Conservation (phyloP, 1,284 basidiomycete genomes). For the Afroboletus lepidellus region DNA sequence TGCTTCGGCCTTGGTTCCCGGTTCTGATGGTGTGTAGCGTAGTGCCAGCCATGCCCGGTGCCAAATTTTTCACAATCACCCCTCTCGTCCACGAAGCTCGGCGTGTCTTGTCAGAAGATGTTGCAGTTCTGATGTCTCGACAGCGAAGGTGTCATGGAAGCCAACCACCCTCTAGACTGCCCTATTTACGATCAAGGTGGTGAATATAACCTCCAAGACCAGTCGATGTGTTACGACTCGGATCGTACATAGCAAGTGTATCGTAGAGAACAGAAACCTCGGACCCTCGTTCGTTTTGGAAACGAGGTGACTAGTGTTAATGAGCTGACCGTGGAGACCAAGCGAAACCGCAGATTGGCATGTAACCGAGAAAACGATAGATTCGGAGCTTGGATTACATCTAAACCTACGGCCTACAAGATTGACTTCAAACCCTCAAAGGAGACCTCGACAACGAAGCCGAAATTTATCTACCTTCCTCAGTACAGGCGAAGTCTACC, state of each 20-base stretch:
- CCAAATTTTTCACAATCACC: slow-evolving; percentile 95
- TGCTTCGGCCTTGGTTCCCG: slow-evolving; percentile 30
- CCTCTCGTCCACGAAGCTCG: slow-evolving; percentile 94
- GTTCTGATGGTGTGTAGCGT: slow-evolving; percentile 53
- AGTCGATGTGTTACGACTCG: slow-evolving; percentile 98
- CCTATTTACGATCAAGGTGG: slow-evolving; percentile 98
- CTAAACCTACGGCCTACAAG: slow-evolving; percentile 94
- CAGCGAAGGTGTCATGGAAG: slow-evolving; percentile 97
- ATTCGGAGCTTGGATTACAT: slow-evolving; percentile 93
- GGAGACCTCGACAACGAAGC: slow-evolving; percentile 70
- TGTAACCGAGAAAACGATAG: slow-evolving; percentile 98
- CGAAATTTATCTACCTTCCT: slow-evolving; percentile 98
- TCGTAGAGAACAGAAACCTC: slow-evolving; percentile 97
- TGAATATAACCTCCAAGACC: slow-evolving; percentile 99
- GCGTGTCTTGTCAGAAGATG: slow-evolving; percentile 38
- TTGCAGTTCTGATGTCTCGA: slow-evolving; percentile 17
- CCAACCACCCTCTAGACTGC: slow-evolving; percentile 98
- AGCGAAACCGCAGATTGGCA: slow-evolving; percentile 99
- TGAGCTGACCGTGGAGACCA: slow-evolving; percentile 95
- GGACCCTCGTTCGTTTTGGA: slow-evolving; percentile 95
- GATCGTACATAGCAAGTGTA: slow-evolving; percentile 97
- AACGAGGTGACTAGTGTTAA: slow-evolving; percentile 99
- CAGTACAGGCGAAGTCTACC: slow-evolving; percentile 93
- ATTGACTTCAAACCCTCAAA: slow-evolving; percentile 88
- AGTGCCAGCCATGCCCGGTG: slow-evolving; percentile 97